Base-by-base conservation (phyloP, 352 stramenopile species). In the Plasmopara halstedii region DNA sequence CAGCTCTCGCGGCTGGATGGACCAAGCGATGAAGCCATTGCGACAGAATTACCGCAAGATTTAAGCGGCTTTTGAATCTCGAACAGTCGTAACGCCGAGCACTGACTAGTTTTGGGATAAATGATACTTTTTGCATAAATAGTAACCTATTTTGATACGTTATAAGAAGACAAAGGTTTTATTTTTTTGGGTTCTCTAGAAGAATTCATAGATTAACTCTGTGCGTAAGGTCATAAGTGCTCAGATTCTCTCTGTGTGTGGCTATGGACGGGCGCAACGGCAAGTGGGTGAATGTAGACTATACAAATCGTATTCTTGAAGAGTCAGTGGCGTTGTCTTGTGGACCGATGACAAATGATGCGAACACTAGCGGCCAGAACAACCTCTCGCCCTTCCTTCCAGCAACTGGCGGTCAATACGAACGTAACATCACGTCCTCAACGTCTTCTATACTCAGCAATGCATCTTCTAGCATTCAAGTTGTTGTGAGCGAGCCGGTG, bases 401-500 rank as follows among this genome's bases (percentile, higher is more conserved):
- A n/a, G n/a, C n/a, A n/a, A n/a, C n/a, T n/a, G n/a, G n/a, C n/a
- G n/a, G n/a, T n/a, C n/a, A n/a, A n/a, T n/a, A n/a, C n/a, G n/a
- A n/a, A n/a, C n/a, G n/a, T n/a, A n/a, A n/a, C n/a, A n/a, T n/a
- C n/a, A n/a, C n/a, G n/a, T n/a, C n/a, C n/a, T n/a, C n/a, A n/a
- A n/a, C n/a, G n/a, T n/a, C n/a, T n/a, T n/a, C n/a, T n/a, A n/a
- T n/a, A n/a, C n/a, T n/a, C n/a, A n/a, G n/a, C n/a, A n/a, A n/a
- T n/a, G n/a, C n/a, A n/a, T 58, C 59, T 10, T 48, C 63, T 4
- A 67, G 45, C 23, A 87, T 94, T 52, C 66, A 93, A 58, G 83
- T 96, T 52, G 64, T 72, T 0, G 95, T 98, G 9, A 95, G 83
- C 17, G 95, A 98, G 66, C 95, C 95, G 0, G 85, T 98, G 9